phyloP scores from a whole-genome alignment of 2,329 filamentous ascomycete species.

The Emergomyces pasteurianus region DNA sequence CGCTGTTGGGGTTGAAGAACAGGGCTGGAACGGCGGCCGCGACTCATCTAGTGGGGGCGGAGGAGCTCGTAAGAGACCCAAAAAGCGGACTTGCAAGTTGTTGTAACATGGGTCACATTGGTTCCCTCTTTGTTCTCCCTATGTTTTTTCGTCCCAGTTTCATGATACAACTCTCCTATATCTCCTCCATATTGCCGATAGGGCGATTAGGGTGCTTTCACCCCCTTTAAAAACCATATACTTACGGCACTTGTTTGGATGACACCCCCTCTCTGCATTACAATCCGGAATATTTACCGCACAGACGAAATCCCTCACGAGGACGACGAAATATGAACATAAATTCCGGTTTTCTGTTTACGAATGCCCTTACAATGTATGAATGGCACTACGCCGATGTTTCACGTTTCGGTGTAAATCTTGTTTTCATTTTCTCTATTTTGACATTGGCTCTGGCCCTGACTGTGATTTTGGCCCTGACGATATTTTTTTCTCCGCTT shows the following conservation, averaged over 20 bases:
- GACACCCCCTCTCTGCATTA: not conserved
- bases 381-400: conserved; percentile 6
- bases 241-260: not conserved
- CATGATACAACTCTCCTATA: not conserved
- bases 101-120: conserved; percentile 42
- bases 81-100: conserved; percentile 73
- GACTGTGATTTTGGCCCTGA: not conserved
- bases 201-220: not conserved
- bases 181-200: not conserved
- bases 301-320: not conserved
- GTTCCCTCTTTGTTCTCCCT: not conserved
- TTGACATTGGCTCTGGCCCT: not conserved
- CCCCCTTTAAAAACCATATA: not conserved
- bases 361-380: not conserved
- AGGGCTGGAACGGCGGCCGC: conserved; percentile 27
- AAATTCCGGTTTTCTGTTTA: not conserved
- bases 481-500: not conserved
- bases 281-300: not conserved
- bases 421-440: not conserved
- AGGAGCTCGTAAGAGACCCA: conserved; percentile 49
- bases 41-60: conserved; percentile 20
- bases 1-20: conserved; percentile 71
- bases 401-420: conserved; percentile 9
- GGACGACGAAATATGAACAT: conserved; percentile 1
- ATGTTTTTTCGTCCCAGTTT: not conserved